These are phyloP conservation scores for Physcomitrellopsis africana DNA, from an alignment of 225 moss, liverwort and hornwort genomes.

Conservation along the genomic window DNA sequence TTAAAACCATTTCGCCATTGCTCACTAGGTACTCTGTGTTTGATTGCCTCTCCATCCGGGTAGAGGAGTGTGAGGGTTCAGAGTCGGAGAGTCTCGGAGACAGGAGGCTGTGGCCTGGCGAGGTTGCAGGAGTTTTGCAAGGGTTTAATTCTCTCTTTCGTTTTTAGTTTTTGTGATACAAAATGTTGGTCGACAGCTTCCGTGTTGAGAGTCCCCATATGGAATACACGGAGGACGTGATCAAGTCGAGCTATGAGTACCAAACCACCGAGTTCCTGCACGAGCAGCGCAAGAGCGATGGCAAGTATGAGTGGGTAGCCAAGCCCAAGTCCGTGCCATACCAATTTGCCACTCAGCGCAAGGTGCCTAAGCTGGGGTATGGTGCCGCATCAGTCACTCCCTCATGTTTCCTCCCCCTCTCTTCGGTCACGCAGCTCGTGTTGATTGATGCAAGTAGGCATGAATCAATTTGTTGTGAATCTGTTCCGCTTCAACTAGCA, in stretches of 20 bases:
- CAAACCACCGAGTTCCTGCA: constrained; percentile 80
- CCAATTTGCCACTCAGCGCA: constrained; percentile 74
- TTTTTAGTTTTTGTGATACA: background rate
- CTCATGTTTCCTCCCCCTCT: background rate
- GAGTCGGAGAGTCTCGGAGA: background rate
- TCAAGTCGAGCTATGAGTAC: constrained; percentile 80
- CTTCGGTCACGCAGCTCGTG: background rate
- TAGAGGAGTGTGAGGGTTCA: too few relatives aligned
- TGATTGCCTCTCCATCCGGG: background rate
- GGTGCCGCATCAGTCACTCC: background rate
- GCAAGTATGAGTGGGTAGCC: constrained; percentile 84
- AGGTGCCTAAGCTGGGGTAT: constrained; percentile 94
- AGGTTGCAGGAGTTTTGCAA: background rate
- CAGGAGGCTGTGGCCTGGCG: too few relatives aligned
- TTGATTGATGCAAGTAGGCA: too few relatives aligned
- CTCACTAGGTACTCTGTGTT: background rate
- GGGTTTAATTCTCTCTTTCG: background rate
- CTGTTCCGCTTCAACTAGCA: too few relatives aligned
- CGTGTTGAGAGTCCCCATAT: constrained; percentile 88
- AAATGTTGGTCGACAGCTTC: constrained; percentile 95
- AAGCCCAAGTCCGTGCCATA: constrained; percentile 75
- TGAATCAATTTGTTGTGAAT: too few relatives aligned
- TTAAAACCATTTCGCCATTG: constrained; percentile 26
- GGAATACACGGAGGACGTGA: constrained; percentile 74
- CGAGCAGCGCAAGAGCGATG: constrained; percentile 53